Evolutionary conservation across 371 early-diverging fungal species (phyloP), one percentile per base, ranked within the genome.

Genomic region (Syncephalastrum contaminatum): DNA sequence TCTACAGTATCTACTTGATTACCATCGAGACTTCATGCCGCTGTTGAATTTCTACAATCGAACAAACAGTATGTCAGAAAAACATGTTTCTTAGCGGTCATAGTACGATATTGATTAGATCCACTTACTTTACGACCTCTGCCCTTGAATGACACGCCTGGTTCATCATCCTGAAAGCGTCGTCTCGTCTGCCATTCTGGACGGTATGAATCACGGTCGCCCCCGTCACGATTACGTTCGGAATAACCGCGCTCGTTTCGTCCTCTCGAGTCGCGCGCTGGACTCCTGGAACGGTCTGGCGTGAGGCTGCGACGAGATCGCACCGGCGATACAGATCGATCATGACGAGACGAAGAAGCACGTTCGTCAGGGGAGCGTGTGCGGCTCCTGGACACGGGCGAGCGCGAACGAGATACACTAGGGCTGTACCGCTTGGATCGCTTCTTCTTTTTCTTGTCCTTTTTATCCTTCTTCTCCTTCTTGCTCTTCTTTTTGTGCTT

Each of bases 101-200:
- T 6, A 30, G 8, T 8, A 10, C 10, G 2, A 30, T 8, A 8
- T 30, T 8, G 10, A 30, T 2, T 30, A 10, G 36, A 30, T 30
- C 10, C 10, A 54, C 66, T 66, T 68, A 79, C 79, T 65, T 63
- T 64, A 43, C 58, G 54, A 2, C 80, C 80, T 56, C 80, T 56
- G 24, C 80, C 80, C 56, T 79, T 79, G 43, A 71, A 75, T 8
- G 59, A 55, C 5, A 79, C 74, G 20, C 53, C 56, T 1, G 80
- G 74, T 45, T 66, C 60, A 48, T 73, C 70, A 52, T 65, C 63
- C 13, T 58, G 19, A 47, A 70, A 67, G 0, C 59, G 46, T 49
- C 72, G 63, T 54, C 54, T 56, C 43, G 54, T 21, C 43, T 70
- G 65, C 73, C 74, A 72, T 24, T 77, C 77, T 8, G 74, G 78